phyloP scores from a whole-genome alignment of 306 rosid genomes.

The Delonix regia region DNA sequence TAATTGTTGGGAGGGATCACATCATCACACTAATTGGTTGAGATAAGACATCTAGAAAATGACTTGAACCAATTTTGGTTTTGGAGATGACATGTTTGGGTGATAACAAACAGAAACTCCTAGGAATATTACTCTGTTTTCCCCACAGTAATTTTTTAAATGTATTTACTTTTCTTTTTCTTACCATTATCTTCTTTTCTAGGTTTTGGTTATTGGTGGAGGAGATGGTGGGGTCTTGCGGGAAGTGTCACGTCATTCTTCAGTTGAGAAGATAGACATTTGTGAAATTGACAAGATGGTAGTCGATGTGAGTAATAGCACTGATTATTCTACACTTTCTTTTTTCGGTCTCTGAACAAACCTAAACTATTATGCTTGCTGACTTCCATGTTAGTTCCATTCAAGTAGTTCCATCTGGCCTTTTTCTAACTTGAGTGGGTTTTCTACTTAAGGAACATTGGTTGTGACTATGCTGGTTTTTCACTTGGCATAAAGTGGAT shows the following conservation, averaged over 20 bases:
- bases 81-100: background rate
- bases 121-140: background rate
- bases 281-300: conserved; percentile 99
- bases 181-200: conserved; percentile 19
- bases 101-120: background rate
- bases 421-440: background rate
- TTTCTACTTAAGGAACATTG: conserved; percentile 13
- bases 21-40: background rate
- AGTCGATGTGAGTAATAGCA: conserved; percentile 69
- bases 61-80: background rate
- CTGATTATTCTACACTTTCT: conserved; percentile 23
- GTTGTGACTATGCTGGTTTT: conserved; percentile 1
- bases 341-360: conserved; percentile 10
- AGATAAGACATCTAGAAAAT: background rate
- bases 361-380: conserved; percentile 16
- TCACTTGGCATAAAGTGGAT: background rate
- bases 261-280: conserved; percentile 87
- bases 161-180: background rate
- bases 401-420: background rate
- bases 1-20: background rate
- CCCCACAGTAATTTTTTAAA: background rate
- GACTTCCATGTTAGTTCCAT: conserved; percentile 12
- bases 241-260: conserved; percentile 89
- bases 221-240: conserved; percentile 98
- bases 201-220: conserved; percentile 99